These are phyloP conservation scores for Phytophthora cryptogea DNA, from an alignment of 352 stramenopile species.

Conservation along the genomic window DNA sequence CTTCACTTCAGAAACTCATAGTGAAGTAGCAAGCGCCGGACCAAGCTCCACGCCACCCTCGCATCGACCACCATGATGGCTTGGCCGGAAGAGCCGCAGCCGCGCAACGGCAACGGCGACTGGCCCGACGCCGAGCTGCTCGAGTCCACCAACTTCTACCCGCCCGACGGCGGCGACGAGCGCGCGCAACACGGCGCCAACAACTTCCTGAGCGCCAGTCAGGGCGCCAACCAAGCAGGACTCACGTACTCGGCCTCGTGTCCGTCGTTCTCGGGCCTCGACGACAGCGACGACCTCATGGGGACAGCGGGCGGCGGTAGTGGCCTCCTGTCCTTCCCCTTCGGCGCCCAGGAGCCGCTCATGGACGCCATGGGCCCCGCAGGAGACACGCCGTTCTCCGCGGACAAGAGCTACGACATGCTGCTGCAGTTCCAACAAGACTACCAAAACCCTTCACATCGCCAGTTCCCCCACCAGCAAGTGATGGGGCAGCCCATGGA, in stretches of 20 bases:
- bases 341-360: slow-evolving; percentile 34
- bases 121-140: slow-evolving; percentile 30
- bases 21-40: slow-evolving; percentile 7
- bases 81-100: slow-evolving; percentile 38
- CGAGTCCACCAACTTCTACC: slow-evolving; percentile 30
- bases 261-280: slow-evolving; percentile 71
- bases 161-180: slow-evolving; percentile 22
- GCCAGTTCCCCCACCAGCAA: slow-evolving; percentile 57
- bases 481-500: slow-evolving; percentile 46
- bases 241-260: slow-evolving; percentile 78
- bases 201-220: slow-evolving; percentile 25
- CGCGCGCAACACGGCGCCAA: slow-evolving; percentile 37
- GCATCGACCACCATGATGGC: slow-evolving; percentile 33
- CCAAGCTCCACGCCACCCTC: slow-evolving; percentile 4
- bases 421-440: slow-evolving; percentile 71
- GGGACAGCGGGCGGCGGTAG: slow-evolving; percentile 35
- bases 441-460: slow-evolving; percentile 42
- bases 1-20: slow-evolving; percentile 35
- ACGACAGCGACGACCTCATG: slow-evolving; percentile 60
- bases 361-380: slow-evolving; percentile 13
- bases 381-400: slow-evolving; percentile 17
- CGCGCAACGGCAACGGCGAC: slow-evolving; percentile 17
- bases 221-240: slow-evolving; percentile 9
- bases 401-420: slow-evolving; percentile 54
- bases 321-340: slow-evolving; percentile 26